phyloP scores from a whole-genome alignment of 257 asterid species.

The Solanum chiquidenum region DNA sequence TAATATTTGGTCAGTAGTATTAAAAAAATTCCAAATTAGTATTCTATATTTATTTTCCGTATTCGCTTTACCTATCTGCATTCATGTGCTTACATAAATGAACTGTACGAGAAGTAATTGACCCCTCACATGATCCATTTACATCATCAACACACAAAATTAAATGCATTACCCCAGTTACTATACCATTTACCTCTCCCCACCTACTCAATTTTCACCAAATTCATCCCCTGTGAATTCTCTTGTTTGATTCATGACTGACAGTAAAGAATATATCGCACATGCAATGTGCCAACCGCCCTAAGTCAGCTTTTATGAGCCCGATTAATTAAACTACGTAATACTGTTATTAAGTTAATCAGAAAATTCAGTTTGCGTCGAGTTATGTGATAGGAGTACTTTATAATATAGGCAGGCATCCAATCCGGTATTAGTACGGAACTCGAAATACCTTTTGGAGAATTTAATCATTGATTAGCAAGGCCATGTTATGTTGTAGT shows the following conservation, averaged over 20 bases:
- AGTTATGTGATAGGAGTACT: not conserved
- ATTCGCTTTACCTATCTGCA: not conserved
- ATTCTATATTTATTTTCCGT: not conserved
- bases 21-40: not conserved
- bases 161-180: not conserved
- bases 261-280: slow-evolving; percentile 6
- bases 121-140: slow-evolving; percentile 9
- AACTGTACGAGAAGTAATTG: not conserved
- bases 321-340: not conserved
- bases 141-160: not conserved
- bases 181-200: not conserved
- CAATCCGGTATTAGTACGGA: not conserved
- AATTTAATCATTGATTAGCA: not conserved
- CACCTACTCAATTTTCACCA: slow-evolving; percentile 4
- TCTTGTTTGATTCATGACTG: not conserved
- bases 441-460: not conserved
- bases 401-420: not conserved
- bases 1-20: not conserved
- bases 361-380: not conserved
- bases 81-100: slow-evolving; percentile 15
- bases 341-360: not conserved
- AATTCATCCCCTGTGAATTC: not conserved
- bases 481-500: not conserved
- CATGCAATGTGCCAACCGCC: slow-evolving; percentile 2
- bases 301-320: not conserved